phyloP scores from a whole-genome alignment of 2,329 filamentous ascomycete genomes.

The Cadophora luteo-olivacea region DNA sequence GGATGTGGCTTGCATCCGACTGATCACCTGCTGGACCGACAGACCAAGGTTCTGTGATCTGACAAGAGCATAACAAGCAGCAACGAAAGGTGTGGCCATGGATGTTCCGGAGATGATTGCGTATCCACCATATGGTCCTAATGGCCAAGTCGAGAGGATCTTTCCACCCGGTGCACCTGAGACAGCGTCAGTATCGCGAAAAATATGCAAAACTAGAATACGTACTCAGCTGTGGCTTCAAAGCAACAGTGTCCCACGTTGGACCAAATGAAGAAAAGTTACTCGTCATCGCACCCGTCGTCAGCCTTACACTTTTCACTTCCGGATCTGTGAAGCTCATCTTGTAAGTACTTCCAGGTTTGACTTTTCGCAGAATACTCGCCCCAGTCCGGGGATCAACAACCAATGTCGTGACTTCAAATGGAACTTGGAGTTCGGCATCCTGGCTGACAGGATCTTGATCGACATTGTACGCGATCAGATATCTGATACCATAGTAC shows the following conservation, averaged over 20 bases:
- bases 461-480: neutral
- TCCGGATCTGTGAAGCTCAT: slow-evolving; percentile 1
- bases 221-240: neutral
- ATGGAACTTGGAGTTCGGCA: neutral
- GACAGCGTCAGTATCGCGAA: neutral
- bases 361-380: neutral
- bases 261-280: slow-evolving; percentile 5
- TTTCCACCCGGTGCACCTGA: slow-evolving; percentile 44
- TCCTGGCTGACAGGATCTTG: slow-evolving; percentile 2
- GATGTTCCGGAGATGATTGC: slow-evolving; percentile 48
- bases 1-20: slow-evolving; percentile 44
- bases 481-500: neutral
- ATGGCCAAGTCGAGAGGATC: slow-evolving; percentile 47
- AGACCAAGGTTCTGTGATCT: slow-evolving; percentile 44
- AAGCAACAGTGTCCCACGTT: slow-evolving; percentile 1
- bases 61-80: slow-evolving; percentile 46
- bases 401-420: neutral
- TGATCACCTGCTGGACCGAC: slow-evolving; percentile 41
- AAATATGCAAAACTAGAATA: neutral
- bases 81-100: slow-evolving; percentile 47
- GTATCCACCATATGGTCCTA: slow-evolving; percentile 44
- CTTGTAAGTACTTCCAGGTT: neutral
- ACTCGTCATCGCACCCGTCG: neutral
- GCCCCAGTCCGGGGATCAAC: neutral
- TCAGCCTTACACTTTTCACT: neutral